These are phyloP conservation scores for Eragrostis curvula DNA, from an alignment of 176 grass and related monocot genomes.

Conservation along the genomic window DNA sequence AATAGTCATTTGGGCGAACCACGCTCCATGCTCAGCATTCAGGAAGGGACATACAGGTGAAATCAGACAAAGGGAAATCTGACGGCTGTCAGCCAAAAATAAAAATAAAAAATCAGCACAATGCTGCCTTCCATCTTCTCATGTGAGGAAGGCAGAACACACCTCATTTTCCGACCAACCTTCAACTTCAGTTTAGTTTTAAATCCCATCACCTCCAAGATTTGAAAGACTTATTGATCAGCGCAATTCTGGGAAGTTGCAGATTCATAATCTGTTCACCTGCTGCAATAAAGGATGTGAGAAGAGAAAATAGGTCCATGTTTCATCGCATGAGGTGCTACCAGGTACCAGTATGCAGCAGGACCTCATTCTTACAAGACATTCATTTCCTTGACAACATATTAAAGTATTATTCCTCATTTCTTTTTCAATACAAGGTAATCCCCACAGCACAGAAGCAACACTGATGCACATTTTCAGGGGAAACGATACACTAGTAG, in stretches of 20 bases:
- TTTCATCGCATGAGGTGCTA: not conserved
- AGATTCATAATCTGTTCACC: not conserved
- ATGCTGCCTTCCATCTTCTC: not conserved
- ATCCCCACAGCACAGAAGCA: not conserved
- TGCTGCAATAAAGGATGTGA: conserved; percentile 31
- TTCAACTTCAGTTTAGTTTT: not conserved
- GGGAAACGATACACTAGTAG: not conserved
- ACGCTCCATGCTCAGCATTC: not conserved
- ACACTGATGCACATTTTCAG: not conserved
- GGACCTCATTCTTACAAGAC: not conserved
- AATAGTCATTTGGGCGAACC: not conserved
- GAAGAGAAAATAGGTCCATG: conserved; percentile 28
- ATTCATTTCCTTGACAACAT: not conserved
- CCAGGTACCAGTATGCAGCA: not conserved
- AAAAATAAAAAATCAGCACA: not conserved
- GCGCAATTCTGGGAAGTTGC: not conserved
- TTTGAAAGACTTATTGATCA: not conserved
- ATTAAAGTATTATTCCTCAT: not conserved
- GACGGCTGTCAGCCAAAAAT: not conserved
- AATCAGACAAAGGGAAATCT: not conserved
- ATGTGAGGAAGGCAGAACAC: not conserved
- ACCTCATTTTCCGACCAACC: not conserved
- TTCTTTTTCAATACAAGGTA: conserved; percentile 28
- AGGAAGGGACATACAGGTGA: not conserved
- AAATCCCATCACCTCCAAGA: not conserved